phyloP scores from a whole-genome alignment of 2,329 filamentous ascomycete species.

The Trichoderma guizhouense region DNA sequence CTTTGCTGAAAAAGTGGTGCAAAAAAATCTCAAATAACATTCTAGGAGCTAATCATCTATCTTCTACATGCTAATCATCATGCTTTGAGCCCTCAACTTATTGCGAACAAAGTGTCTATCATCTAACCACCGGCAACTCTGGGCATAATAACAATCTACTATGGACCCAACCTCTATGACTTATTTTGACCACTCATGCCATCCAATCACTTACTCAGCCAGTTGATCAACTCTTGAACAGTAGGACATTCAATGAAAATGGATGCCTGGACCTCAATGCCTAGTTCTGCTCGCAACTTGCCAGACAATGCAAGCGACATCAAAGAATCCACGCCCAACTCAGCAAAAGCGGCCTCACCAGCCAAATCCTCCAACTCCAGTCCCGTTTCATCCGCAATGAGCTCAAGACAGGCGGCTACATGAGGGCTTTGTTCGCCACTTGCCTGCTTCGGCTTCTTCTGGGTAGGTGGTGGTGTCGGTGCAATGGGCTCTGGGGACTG shows the following conservation, averaged over 20 bases:
- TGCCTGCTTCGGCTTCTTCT: neutral
- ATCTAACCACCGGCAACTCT: neutral
- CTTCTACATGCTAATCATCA: neutral
- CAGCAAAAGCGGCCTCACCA: conserved; percentile 53
- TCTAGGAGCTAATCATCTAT: neutral
- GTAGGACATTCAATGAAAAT: conserved; percentile 20
- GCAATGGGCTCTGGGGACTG: neutral
- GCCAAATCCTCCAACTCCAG: conserved; percentile 51
- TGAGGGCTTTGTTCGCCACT: neutral
- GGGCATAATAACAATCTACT: neutral
- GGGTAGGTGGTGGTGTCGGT: neutral
- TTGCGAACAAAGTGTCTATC: neutral
- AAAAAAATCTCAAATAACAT: neutral
- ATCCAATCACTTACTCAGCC: neutral
- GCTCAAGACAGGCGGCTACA: neutral
- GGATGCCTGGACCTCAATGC: conserved; percentile 16
- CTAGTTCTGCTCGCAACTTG: conserved; percentile 17
- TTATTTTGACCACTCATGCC: neutral
- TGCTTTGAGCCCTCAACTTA: neutral
- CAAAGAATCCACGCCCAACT: conserved; percentile 58
- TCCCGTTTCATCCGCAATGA: conserved; percentile 55
- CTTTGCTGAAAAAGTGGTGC: neutral
- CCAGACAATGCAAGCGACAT: conserved; percentile 44
- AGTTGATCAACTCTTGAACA: neutral
- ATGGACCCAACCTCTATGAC: neutral